Conservation (phyloP, 2,329 filamentous ascomycete species). For the Madurella mycetomatis region DNA sequence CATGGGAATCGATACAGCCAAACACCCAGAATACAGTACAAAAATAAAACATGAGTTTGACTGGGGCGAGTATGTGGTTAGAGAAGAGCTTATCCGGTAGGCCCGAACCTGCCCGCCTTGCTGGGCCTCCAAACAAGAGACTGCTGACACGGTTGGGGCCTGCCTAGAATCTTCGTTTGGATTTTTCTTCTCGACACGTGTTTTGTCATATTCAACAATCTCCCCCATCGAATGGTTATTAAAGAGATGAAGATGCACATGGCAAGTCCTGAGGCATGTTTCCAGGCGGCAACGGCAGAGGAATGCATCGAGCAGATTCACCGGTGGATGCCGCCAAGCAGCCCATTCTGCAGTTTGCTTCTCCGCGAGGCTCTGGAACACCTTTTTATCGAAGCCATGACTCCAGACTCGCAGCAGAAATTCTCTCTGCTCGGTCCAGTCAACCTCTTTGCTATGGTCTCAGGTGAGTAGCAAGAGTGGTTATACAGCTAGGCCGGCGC, state of each 20-base stretch:
- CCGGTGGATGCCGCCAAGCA: conserved; percentile 27
- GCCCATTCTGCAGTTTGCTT: conserved; percentile 22
- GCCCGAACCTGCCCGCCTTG: not conserved
- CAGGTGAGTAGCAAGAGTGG: conserved; percentile 15
- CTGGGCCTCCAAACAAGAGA: not conserved
- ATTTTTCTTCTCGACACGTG: conserved; percentile 37
- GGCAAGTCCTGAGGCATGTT: conserved; percentile 34
- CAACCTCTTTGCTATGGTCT: conserved; percentile 29
- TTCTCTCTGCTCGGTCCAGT: conserved; percentile 26
- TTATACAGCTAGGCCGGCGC: not conserved
- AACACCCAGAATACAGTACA: conserved; percentile 28
- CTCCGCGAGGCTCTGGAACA: conserved; percentile 26
- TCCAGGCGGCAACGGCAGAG: conserved; percentile 33
- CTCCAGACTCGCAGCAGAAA: conserved; percentile 13
- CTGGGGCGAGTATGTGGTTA: conserved; percentile 31
- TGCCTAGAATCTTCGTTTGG: conserved; percentile 30
- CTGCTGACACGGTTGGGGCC: not conserved
- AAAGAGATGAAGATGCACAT: conserved; percentile 37
- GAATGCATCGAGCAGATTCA: conserved; percentile 31
- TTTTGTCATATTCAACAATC: conserved; percentile 39
- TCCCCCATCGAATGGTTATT: conserved; percentile 37
- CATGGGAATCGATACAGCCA: conserved; percentile 28
- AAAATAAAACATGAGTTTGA: conserved; percentile 29
- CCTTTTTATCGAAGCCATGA: conserved; percentile 23
- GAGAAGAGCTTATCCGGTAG: conserved; percentile 34